Evolutionary conservation across 306 rosid species (phyloP), one percentile per base, ranked within the genome.

Genomic region (Boehmeria nivea): DNA sequence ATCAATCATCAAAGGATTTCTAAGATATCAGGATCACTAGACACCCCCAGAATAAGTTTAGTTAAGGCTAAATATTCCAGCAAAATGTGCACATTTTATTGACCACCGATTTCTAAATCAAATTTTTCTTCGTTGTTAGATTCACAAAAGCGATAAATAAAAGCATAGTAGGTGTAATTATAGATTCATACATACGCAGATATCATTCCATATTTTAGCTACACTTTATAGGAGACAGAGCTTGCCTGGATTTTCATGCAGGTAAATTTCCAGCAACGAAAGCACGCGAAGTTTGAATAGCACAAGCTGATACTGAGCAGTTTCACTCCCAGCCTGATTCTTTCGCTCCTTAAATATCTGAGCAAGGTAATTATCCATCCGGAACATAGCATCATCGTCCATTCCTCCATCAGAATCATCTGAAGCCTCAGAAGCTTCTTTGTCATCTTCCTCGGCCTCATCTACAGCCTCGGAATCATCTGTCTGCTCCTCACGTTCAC

Each of bases 311-410:
- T 83, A 86, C 61, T 84, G 95, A 23, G 96, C 94, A 49, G 89
- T 80, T 61, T 87, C 99, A 54, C 72, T 74, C 49, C 96, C 95
- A 47, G 85, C 70, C 65, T 78, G 89, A 77, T 71, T 83, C 74
- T 79, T 87, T 67, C 68, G 68, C 76, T 83, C 95, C 71, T 87
- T 87, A 66, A 85, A 82, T 14, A 83, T 83, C 73, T 81, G 94
- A 28, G 96, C 89, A 44, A 93, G 81, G 63, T 85, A 83, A 38
- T 87, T 71, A 61, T 91, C 96, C 79, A 87, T 85, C 65, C 86
- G 78, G 64, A 93, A 87, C 99, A 93, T 87, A 34, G 95, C 89
- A 77, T 93, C 99, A 79, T 93, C 99, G 60, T 87, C 96, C 99
- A 83, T 78, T 54, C 94, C 99, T 65, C 85, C 90, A 69, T 91